Conservation (phyloP, 768 basidiomycete species). For the Neoboletus subvelutipes region DNA sequence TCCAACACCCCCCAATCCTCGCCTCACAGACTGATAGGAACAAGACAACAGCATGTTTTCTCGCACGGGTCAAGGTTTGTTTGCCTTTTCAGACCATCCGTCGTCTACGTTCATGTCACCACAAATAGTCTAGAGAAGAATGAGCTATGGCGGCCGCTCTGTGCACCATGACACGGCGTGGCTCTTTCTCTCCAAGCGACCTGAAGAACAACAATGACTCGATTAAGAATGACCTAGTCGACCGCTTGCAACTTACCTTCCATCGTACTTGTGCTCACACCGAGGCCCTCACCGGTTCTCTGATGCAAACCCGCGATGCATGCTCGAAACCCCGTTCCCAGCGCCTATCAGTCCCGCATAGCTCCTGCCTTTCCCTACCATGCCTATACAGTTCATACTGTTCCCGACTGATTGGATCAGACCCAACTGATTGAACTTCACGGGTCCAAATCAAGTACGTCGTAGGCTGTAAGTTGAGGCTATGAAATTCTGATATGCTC, state of each 20-base stretch:
- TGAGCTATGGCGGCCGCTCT: neutral
- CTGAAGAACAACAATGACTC: neutral
- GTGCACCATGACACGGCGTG: neutral
- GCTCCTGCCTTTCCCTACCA: neutral
- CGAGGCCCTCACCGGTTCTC: neutral
- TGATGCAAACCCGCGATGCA: constrained; percentile 2
- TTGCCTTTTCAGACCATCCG: neutral
- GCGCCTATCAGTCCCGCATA: constrained; percentile 4
- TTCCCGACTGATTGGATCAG: constrained; percentile 18
- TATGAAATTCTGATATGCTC: constrained; percentile 2
- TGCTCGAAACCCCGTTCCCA: neutral
- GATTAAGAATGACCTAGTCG: neutral
- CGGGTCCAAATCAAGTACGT: constrained; percentile 3
- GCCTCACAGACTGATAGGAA: neutral
- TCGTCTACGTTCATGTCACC: neutral
- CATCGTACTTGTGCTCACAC: neutral
- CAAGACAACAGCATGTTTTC: neutral
- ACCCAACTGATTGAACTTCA: constrained; percentile 9
- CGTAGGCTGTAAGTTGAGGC: constrained; percentile 5
- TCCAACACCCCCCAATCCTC: neutral
- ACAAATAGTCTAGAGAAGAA: neutral
- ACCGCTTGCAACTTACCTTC: neutral
- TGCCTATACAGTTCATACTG: constrained; percentile 2
- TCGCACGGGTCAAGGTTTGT: neutral
- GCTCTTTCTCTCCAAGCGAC: neutral